Evolutionary conservation across 106 monocot species (phyloP).

Genomic region (Alisma plantagoaquatica): DNA sequence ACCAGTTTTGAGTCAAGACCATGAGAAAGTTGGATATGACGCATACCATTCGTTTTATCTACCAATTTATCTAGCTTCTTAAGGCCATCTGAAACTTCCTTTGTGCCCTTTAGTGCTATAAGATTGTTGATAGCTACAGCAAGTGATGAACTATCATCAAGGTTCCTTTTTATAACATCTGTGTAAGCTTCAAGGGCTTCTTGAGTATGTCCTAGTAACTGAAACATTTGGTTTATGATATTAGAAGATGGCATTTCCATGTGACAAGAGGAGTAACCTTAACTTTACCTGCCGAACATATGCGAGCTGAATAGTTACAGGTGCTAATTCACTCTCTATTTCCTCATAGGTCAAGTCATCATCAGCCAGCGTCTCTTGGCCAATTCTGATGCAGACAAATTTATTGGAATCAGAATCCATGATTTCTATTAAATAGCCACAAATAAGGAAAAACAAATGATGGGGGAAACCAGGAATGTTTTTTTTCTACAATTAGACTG

Average conservation of each 20-base stretch:
- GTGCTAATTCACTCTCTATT: conserved; percentile 89
- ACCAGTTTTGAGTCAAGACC: conserved; percentile 65
- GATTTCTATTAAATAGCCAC: too few species aligned
- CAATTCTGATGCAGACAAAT: too few species aligned
- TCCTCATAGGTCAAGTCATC: conserved; percentile 87
- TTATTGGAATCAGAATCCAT: too few species aligned
- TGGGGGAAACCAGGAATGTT: too few species aligned
- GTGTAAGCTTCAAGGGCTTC: conserved; percentile 66
- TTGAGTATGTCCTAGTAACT: conserved; percentile 61
- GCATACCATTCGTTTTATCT: conserved; percentile 33
- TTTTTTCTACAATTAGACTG: too few species aligned
- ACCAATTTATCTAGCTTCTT: conserved; percentile 71
- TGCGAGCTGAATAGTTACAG: conserved; percentile 82
- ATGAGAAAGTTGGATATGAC: conserved; percentile 45
- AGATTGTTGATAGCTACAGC: conserved; percentile 89
- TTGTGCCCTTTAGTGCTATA: conserved; percentile 66
- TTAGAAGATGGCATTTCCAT: too few species aligned
- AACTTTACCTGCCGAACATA: conserved; percentile 74
- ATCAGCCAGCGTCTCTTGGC: conserved; percentile 86
- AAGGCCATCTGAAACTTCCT: conserved; percentile 84
- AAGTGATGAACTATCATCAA: conserved; percentile 74
- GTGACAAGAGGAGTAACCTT: not conserved
- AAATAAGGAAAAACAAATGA: too few species aligned
- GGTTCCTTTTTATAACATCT: conserved; percentile 44
- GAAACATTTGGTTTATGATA: too few species aligned